Evolutionary conservation across 73 alveolate species (phyloP), one percentile per base, ranked within the genome.

Genomic region (Paramecium biaurelia): DNA sequence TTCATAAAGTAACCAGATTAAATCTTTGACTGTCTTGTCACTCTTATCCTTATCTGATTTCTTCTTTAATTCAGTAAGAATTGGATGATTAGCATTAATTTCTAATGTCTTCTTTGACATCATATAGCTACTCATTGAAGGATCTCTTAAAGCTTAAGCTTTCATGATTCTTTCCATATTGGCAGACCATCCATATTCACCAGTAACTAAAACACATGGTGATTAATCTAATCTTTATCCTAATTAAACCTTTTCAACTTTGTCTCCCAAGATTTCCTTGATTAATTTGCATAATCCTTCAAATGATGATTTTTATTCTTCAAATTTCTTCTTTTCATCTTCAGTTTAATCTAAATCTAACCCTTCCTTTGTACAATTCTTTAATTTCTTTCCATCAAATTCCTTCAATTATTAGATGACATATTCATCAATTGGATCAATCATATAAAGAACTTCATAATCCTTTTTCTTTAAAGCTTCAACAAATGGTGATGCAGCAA

Each of bases 151-250:
- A 57, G 99, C 99, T 94, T 98, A 99, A 68, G 99, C 99, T 92
- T 93, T 93, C 99, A 98, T 98, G 97, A 98, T 98, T 92, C 99
- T 97, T 95, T 98, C 99, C 99, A 98, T 98, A 97, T 98, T 98
- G 45, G 99, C 99, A 32, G 99, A 94, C 99, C 99, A 98, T 63
- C 99, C 99, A 93, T 97, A 95, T 94, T 98, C 99, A 28, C 99
- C 97, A 74, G 99, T 98, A 92, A 98, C 99, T 76, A 98, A 96
- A 84, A 98, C 99, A 94, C 99, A 98, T 45, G 99, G 99, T 43
- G 99, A 97, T 94, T 97, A 99, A 70, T 97, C 98, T 82, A 98
- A 96, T 94, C 99, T 94, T 93, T 96, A 94, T 41, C 99, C 98
- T 53, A 98, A 98, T 23, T 95, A 95, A 92, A 98, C 99, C 96